Base-by-base conservation (phyloP, 441 rosid species). In the Gossypium trilobum region DNA sequence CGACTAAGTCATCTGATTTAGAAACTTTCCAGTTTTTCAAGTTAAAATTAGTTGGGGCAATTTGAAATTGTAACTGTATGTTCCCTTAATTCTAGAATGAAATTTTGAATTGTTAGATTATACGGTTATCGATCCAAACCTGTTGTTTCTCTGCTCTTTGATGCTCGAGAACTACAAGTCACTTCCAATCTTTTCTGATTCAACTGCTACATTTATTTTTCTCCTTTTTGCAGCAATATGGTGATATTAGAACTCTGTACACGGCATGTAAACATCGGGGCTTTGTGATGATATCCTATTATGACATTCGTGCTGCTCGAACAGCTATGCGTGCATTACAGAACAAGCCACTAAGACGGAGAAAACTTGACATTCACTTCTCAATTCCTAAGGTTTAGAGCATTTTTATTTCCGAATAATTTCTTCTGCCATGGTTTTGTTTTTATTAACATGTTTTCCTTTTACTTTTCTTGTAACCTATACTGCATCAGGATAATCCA, bases 261-360 rank as follows among this genome's bases (percentile, higher is more conserved):
- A 95, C 99, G 57, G 91, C 98, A 50, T 95, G 99, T 77, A 95
- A 95, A 83, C 99, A 95, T 75, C 83, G 99, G 78, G 99, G 99
- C 14, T 95, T 95, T 74, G 98, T 95, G 73, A 95, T 95, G 99
- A 95, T 95, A 81, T 95, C 98, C 39, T 95, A 95, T 64, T 95
- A 90, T 74, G 99, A 95, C 78, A 95, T 95, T 52, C 98, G 99
- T 75, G 80, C 95, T 81, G 98, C 99, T 64, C 89, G 98, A 75
- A 87, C 85, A 75, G 99, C 99, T 63, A 91, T 95, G 97, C 90
- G 99, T 75, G 84, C 89, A 11, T 76, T 95, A 68, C 99, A 95
- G 80, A 93, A 90, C 77, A 95, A 91, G 85, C 97, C 98, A 1
- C 81, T 95, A 25, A 77, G 97, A 27, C 84, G 99, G 74, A 93